A percentile compares a stretch with the other conserved stretches of the same genome.
Conservation (phyloP, 805 yeast genomes). For the Cephaloascus fragrans region DNA sequence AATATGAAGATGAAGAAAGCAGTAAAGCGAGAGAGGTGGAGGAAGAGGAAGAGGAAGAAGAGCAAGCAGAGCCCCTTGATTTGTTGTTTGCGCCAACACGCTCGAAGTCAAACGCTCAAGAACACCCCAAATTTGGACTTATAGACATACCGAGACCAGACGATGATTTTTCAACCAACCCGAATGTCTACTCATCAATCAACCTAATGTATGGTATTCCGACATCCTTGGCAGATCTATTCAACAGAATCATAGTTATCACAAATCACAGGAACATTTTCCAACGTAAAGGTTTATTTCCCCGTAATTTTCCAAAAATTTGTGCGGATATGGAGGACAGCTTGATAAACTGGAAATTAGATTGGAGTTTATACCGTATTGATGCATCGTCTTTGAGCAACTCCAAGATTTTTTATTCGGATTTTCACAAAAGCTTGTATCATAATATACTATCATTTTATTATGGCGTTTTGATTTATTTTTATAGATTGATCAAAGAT, state of each 20-base stretch:
- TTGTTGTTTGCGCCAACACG: too few relatives aligned
- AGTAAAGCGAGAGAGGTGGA: constrained; percentile 3
- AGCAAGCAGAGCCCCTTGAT: constrained; percentile 2
- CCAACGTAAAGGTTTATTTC: constrained; percentile 26
- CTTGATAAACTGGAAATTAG: constrained; percentile 34
- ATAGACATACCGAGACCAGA: constrained; percentile 10
- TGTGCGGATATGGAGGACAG: constrained; percentile 48
- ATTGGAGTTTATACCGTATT: constrained; percentile 28
- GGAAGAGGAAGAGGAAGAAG: constrained; percentile 1
- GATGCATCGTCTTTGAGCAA: constrained; percentile 6
- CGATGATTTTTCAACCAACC: constrained; percentile 3
- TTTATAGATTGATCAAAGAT: constrained; percentile 35
- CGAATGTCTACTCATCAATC: constrained; percentile 7
- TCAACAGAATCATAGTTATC: constrained; percentile 33
- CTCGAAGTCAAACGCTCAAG: not conserved
- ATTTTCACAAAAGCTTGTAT: constrained; percentile 29
- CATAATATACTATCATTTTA: constrained; percentile 31
- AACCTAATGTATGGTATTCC: constrained; percentile 42
- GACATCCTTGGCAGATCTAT: constrained; percentile 29
- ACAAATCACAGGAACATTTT: constrained; percentile 46
- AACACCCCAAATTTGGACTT: not conserved
- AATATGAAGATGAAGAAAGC: constrained; percentile 8
- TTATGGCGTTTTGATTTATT: constrained; percentile 32
- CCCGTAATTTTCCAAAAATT: constrained; percentile 44
- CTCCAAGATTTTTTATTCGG: constrained; percentile 17